Evolutionary conservation across 2,329 filamentous ascomycete genomes (phyloP).

Genomic region (Cercospora berteroae): DNA sequence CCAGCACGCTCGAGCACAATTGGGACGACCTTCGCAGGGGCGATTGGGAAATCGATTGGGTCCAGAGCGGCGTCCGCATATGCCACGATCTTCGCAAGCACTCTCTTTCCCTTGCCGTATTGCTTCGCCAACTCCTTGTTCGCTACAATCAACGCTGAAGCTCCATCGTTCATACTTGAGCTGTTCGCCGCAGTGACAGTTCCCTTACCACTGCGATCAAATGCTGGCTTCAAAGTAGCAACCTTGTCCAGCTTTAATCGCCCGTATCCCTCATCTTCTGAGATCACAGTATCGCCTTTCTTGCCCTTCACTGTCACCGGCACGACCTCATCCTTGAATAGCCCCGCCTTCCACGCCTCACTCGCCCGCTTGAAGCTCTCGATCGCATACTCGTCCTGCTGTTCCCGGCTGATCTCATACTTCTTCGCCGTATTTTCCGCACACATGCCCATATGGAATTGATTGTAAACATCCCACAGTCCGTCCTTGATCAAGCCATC

Average conservation of each 20-base stretch:
- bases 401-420: slow-evolving; percentile 72
- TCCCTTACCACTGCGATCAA: slow-evolving; percentile 78
- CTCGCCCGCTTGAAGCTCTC: slow-evolving; percentile 86
- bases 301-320: slow-evolving; percentile 80
- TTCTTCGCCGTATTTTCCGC: slow-evolving; percentile 94
- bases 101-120: slow-evolving; percentile 73
- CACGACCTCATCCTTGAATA: slow-evolving; percentile 85
- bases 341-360: slow-evolving; percentile 77
- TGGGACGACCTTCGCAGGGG: slow-evolving; percentile 87
- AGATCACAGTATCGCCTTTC: slow-evolving; percentile 78
- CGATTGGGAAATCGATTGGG: slow-evolving; percentile 89
- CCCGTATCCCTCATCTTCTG: slow-evolving; percentile 84
- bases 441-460: slow-evolving; percentile 97
- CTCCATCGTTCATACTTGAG: slow-evolving; percentile 92
- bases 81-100: slow-evolving; percentile 81
- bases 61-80: slow-evolving; percentile 89
- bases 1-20: slow-evolving; percentile 85
- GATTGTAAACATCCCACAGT: slow-evolving; percentile 91
- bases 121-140: slow-evolving; percentile 77
- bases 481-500: slow-evolving; percentile 95
- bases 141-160: slow-evolving; percentile 81
- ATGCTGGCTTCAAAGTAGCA: slow-evolving; percentile 82
- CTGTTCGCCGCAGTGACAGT: slow-evolving; percentile 94
- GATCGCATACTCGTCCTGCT: slow-evolving; percentile 89
- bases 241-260: slow-evolving; percentile 87